Evolutionary conservation across 23 red algal species (phyloP).

Genomic region (Gracilaria vermiculophylla): DNA sequence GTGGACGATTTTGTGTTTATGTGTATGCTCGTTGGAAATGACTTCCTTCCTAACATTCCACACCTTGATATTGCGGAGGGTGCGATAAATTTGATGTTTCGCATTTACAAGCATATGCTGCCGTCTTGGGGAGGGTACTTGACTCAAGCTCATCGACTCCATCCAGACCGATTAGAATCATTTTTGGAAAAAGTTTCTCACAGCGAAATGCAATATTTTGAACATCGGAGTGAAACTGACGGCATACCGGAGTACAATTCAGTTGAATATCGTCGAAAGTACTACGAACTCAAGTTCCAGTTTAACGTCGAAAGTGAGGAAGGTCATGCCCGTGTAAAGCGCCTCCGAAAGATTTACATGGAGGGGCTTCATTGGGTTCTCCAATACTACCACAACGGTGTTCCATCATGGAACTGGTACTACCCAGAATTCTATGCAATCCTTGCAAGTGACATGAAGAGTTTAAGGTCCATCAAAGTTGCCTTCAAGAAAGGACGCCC

Average conservation of each 20-base stretch:
- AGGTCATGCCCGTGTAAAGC: not conserved
- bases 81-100: slow-evolving; percentile 92
- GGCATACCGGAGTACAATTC: slow-evolving; percentile 64
- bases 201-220: slow-evolving; percentile 86
- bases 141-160: slow-evolving; percentile 75
- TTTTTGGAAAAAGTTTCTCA: slow-evolving; percentile 78
- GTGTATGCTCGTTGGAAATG: slow-evolving; percentile 99
- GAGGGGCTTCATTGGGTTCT: slow-evolving; percentile 97
- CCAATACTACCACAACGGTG: slow-evolving; percentile 97
- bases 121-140: slow-evolving; percentile 91
- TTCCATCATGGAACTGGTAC: slow-evolving; percentile 96
- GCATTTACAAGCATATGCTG: slow-evolving; percentile 88
- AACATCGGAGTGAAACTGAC: slow-evolving; percentile 72
- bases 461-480: slow-evolving; percentile 56
- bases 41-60: slow-evolving; percentile 95
- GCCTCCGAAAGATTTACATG: slow-evolving; percentile 72
- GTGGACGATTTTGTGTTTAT: slow-evolving; percentile 99
- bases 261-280: slow-evolving; percentile 62
- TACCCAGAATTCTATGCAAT: slow-evolving; percentile 89
- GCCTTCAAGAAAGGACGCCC: slow-evolving; percentile 86
- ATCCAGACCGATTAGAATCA: slow-evolving; percentile 83
- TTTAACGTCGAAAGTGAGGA: slow-evolving; percentile 65
- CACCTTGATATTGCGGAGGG: slow-evolving; percentile 95
- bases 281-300: slow-evolving; percentile 82
- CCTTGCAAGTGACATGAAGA: slow-evolving; percentile 82